Evolutionary conservation across 306 rosid genomes (phyloP).

Genomic region (Begonia peltatifolia): DNA sequence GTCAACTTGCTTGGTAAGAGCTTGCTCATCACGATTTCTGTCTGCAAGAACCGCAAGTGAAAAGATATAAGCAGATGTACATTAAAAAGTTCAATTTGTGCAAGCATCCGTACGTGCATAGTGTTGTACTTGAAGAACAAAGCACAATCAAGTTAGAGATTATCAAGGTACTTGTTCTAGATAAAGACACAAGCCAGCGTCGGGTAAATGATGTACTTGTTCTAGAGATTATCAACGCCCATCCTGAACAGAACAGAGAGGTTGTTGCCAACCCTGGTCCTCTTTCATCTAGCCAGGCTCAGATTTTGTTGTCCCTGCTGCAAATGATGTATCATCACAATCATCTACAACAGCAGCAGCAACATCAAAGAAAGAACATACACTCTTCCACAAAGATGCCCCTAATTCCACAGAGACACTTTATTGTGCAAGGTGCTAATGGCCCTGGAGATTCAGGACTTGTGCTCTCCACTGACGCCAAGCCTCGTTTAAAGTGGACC

Average conservation of each 20-base stretch:
- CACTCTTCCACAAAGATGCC: constrained; percentile 31
- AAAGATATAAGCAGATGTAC: no score
- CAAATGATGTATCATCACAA: constrained; percentile 29
- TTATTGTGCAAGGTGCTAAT: constrained; percentile 41
- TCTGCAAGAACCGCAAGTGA: neutral
- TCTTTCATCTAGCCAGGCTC: no score
- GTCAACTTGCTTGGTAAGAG: no score
- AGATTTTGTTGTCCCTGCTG: neutral
- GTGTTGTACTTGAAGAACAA: no score
- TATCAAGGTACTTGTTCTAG: neutral
- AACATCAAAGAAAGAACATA: constrained; percentile 37
- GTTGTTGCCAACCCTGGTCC: no score
- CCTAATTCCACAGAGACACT: constrained; percentile 49
- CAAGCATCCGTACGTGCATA: no score
- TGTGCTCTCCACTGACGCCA: constrained; percentile 81
- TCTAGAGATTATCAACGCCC: neutral
- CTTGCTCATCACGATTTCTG: no score
- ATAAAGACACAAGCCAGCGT: neutral
- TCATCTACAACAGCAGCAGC: constrained; percentile 1
- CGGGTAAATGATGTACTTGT: constrained; percentile 5
- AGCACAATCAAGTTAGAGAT: no score
- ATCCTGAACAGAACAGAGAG: no score
- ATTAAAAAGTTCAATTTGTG: no score
- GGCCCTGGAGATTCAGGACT: constrained; percentile 65
- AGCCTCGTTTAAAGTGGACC: constrained; percentile 89